Evolutionary conservation across 768 basidiomycete genomes (phyloP), one percentile per base, ranked within the genome.

Genomic region (Serendipita indica): DNA sequence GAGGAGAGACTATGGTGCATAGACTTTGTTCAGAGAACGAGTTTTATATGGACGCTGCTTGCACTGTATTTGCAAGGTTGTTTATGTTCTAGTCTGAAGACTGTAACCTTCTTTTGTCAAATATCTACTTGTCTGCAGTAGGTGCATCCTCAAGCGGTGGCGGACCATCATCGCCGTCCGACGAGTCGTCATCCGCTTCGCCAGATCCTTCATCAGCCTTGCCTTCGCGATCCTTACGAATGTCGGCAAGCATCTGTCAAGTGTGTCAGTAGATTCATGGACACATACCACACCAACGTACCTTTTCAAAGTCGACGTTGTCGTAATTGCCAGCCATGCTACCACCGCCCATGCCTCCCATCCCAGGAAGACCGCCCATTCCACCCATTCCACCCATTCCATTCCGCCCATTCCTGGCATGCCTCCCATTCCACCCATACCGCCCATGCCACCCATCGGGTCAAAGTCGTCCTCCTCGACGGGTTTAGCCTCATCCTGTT

Each of bases 111-210:
- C 41, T 25, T n/a, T 43, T n/a, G 18, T 6, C 5, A 43, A 18
- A 43, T 6, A 18, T n/a, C n/a, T 43, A 43, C n/a, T 43, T 43
- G 7, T 20, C n/a, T 54, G 49, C 49, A 10, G 12, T 30, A 25
- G 49, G 49, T 54, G 74, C 74, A n/a, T 82, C 80, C 72, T 89
- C 88, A 46, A 90, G 82, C 64, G 87, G 84, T 57, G 88, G 88
- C 59, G 86, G 86, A 56, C 81, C 85, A 39, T 82, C 84, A 52
- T 81, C 82, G 58, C 80, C 79, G n/a, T n/a, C n/a, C n/a, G n/a
- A n/a, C 3, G 73, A 66, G 14, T 63, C 65, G 33, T 76, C 75
- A 34, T 67, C 68, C 3, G 78, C 79, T 39, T 75, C 73, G 12
- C 20, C 70, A 73, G 22, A 66, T 18, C 68, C 73, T 22, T 62